Base-by-base conservation (phyloP, 768 basidiomycete genomes). In the Mycena floridula region DNA sequence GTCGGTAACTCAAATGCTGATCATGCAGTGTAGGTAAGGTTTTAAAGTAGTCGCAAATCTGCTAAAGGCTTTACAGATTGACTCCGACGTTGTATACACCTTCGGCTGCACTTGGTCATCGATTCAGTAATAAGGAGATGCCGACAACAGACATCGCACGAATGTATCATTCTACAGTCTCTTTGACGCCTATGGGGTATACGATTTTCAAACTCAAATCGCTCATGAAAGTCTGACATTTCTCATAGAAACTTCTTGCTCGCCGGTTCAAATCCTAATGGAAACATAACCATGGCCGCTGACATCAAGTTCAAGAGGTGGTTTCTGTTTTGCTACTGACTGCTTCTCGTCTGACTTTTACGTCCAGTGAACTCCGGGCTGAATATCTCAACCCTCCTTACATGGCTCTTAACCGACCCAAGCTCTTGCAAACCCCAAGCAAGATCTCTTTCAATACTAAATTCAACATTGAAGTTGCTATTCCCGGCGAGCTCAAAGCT, bases 101-200 rank as follows among this genome's bases (percentile, higher is more conserved):
- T n/a, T n/a, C n/a, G n/a, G n/a, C n/a, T n/a, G n/a, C n/a, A n/a
- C n/a, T n/a, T n/a, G n/a, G n/a, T n/a, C n/a, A n/a, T n/a, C n/a
- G n/a, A n/a, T n/a, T n/a, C 62, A 74, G 68, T 60, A 71, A 70
- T 50, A 61, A 65, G n/a, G 73, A 73, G 24, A 50, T 74, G 43
- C 66, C 70, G 21, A 60, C 64, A 9, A 63, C 65, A 2, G 48
- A 59, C 28, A 69, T 81, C 48, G 70, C 78, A 40, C 64, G 81
- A 12, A 40, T 84, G 61, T 84, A 84, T 63, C 82, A 84, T 59
- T 81, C 80, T 2, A 67, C 68, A 5, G 77, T 72, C 11, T 76
- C 74, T 26, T 63, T 82, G 50, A 72, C 79, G 13, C 73, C 76
- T 20, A 73, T 74, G 48, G 77, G 77, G 51, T 72, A 65, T 30